These are phyloP conservation scores for Hemileccinum impolitum DNA, from an alignment of 768 basidiomycete species.

Conservation along the genomic window DNA sequence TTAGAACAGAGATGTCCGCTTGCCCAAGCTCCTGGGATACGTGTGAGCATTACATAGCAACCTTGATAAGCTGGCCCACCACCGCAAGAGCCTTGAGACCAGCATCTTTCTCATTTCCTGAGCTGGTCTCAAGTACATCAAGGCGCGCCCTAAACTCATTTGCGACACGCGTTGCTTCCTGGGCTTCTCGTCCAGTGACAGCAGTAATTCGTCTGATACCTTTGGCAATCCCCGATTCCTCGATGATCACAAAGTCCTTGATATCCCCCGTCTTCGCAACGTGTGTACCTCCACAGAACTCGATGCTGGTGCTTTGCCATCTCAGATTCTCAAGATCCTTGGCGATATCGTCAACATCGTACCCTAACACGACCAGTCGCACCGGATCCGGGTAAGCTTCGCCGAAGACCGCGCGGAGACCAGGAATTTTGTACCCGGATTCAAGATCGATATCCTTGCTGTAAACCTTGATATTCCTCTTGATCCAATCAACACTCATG, in stretches of 20 bases:
- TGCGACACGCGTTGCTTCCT: slow-evolving; percentile 71
- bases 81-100: slow-evolving; percentile 77
- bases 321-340: slow-evolving; percentile 84
- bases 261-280: slow-evolving; percentile 97
- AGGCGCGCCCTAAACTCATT: slow-evolving; percentile 60
- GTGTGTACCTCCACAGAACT: slow-evolving; percentile 99
- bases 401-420: slow-evolving; percentile 94
- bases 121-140: slow-evolving; percentile 53
- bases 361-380: slow-evolving; percentile 89
- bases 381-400: slow-evolving; percentile 98
- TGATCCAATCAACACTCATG: slow-evolving; percentile 87
- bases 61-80: slow-evolving; percentile 42
- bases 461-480: slow-evolving; percentile 82
- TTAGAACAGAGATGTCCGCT: slow-evolving; percentile 82
- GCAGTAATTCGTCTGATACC: slow-evolving; percentile 94
- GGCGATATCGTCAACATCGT: slow-evolving; percentile 79
- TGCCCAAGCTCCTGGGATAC: slow-evolving; percentile 75
- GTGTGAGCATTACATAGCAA: not conserved
- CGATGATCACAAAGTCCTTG: slow-evolving; percentile 91
- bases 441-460: slow-evolving; percentile 81
- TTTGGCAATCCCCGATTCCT: slow-evolving; percentile 97
- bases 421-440: slow-evolving; percentile 83
- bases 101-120: slow-evolving; percentile 82
- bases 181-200: slow-evolving; percentile 92
- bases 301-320: slow-evolving; percentile 89